These are phyloP conservation scores for Polytrichum formosum DNA, from an alignment of 225 moss, liverwort and hornwort species.

Conservation along the genomic window DNA sequence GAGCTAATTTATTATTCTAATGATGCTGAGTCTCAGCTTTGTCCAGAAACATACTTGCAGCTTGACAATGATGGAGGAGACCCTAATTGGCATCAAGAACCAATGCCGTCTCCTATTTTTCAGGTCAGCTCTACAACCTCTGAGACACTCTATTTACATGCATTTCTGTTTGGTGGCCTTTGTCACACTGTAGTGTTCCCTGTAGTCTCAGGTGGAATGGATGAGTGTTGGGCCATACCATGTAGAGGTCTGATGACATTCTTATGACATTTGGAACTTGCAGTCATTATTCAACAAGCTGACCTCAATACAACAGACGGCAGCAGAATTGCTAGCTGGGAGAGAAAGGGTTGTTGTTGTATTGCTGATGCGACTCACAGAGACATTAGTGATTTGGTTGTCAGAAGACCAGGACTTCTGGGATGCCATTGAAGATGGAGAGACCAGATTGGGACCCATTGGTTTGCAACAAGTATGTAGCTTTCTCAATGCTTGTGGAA, in stretches of 20 bases:
- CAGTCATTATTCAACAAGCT: constrained; percentile 88
- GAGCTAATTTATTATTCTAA: constrained; percentile 87
- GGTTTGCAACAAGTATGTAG: constrained; percentile 74
- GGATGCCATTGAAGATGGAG: constrained; percentile 88
- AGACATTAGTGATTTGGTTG: constrained; percentile 80
- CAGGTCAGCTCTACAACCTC: constrained; percentile 39
- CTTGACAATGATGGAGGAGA: constrained; percentile 79
- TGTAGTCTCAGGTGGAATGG: no score
- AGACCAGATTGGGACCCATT: constrained; percentile 64
- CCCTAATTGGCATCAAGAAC: constrained; percentile 76
- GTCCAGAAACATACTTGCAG: constrained; percentile 72
- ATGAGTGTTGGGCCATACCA: no score
- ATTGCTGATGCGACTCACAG: constrained; percentile 78
- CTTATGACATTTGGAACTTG: constrained; percentile 4
- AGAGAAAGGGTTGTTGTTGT: constrained; percentile 77
- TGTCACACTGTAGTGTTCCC: no score
- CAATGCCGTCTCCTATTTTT: constrained; percentile 93
- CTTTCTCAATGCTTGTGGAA: background rate
- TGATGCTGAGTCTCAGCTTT: constrained; percentile 76
- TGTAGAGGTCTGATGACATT: no score
- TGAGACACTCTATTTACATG: background rate
- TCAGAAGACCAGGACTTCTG: constrained; percentile 87
- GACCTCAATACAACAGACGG: constrained; percentile 68
- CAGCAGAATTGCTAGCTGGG: constrained; percentile 68
- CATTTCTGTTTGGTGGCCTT: no score